A percentile compares a stretch with the other conserved stretches of the same genome.
phyloP scores from a whole-genome alignment of 2,329 filamentous ascomycete species.

The Colletotrichum sojae region DNA sequence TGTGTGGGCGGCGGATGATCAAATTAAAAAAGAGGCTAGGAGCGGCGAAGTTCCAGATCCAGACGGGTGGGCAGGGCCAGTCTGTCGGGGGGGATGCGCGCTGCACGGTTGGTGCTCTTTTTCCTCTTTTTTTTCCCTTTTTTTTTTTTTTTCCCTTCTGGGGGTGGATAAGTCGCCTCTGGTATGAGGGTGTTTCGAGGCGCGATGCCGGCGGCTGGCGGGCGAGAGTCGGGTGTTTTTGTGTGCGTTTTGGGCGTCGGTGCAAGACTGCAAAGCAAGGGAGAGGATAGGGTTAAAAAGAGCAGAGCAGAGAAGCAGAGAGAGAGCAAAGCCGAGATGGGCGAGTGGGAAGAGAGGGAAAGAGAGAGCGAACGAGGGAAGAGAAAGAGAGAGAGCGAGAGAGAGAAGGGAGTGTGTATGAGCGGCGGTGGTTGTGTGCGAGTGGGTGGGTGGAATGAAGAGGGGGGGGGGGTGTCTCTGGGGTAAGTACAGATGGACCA shows the following conservation, averaged over 20 bases:
- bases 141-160: not conserved
- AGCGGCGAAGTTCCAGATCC: conserved; percentile 38
- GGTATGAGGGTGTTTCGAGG: conserved; percentile 7
- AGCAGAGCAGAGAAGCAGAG: conserved; percentile 13
- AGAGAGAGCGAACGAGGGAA: conserved; percentile 5
- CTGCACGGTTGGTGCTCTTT: too few species aligned
- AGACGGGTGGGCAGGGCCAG: conserved; percentile 17
- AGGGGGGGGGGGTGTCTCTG: conserved; percentile 13
- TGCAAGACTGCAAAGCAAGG: conserved; percentile 12
- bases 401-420: conserved; percentile 7
- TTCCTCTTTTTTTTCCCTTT: too few species aligned
- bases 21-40: conserved; percentile 39
- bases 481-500: conserved; percentile 29
- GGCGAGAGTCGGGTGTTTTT: not conserved
- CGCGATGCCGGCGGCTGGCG: conserved; percentile 14
- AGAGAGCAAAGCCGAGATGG: not conserved
- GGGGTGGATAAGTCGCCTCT: not conserved
- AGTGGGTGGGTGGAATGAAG: conserved; percentile 5
- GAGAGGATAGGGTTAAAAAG: conserved; percentile 25
- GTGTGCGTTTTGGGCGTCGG: not conserved
- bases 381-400: not conserved
- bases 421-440: conserved; percentile 4
- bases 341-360: not conserved
- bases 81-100: too few species aligned
- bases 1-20: conserved; percentile 38